Evolutionary conservation across 352 stramenopile genomes (phyloP).

Genomic region (Peronospora destructor): DNA sequence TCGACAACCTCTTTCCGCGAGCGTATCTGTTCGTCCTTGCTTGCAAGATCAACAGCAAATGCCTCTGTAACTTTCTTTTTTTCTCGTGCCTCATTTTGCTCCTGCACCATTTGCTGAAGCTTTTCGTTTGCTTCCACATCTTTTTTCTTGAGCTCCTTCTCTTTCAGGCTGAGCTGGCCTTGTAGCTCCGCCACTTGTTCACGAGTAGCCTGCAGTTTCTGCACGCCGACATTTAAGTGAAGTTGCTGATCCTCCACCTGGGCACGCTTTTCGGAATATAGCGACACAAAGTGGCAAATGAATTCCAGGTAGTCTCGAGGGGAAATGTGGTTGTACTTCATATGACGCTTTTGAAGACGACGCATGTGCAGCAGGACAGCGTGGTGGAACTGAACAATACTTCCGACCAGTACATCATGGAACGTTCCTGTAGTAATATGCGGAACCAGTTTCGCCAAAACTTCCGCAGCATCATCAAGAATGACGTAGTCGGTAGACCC

Average conservation of each 20-base stretch:
- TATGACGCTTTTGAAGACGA: slow-evolving; percentile 77
- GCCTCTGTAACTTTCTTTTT: slow-evolving; percentile 95
- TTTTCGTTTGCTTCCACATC: slow-evolving; percentile 96
- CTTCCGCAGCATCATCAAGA: slow-evolving; percentile 36
- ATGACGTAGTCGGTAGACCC: slow-evolving; percentile 72
- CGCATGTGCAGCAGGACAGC: slow-evolving; percentile 79
- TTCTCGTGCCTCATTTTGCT: slow-evolving; percentile 96
- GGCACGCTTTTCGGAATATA: slow-evolving; percentile 89
- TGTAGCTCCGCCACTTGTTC: slow-evolving; percentile 93
- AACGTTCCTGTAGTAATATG: slow-evolving; percentile 65
- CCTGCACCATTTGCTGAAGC: slow-evolving; percentile 97
- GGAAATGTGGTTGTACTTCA: slow-evolving; percentile 87
- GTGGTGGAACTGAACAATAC: slow-evolving; percentile 86
- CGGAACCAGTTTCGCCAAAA: slow-evolving; percentile 55
- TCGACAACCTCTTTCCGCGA: slow-evolving; percentile 93
- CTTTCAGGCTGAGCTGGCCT: slow-evolving; percentile 90
- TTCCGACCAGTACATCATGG: slow-evolving; percentile 71
- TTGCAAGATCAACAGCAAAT: slow-evolving; percentile 91
- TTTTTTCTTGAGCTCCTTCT: slow-evolving; percentile 93
- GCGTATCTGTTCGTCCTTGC: slow-evolving; percentile 94
- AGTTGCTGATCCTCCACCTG: slow-evolving; percentile 94
- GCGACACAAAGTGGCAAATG: slow-evolving; percentile 84
- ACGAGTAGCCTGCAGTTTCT: slow-evolving; percentile 97
- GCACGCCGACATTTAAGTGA: slow-evolving; percentile 97
- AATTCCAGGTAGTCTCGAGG: slow-evolving; percentile 91